Evolutionary conservation across 2,329 filamentous ascomycete species (phyloP).

Genomic region (Fusarium anguioides): DNA sequence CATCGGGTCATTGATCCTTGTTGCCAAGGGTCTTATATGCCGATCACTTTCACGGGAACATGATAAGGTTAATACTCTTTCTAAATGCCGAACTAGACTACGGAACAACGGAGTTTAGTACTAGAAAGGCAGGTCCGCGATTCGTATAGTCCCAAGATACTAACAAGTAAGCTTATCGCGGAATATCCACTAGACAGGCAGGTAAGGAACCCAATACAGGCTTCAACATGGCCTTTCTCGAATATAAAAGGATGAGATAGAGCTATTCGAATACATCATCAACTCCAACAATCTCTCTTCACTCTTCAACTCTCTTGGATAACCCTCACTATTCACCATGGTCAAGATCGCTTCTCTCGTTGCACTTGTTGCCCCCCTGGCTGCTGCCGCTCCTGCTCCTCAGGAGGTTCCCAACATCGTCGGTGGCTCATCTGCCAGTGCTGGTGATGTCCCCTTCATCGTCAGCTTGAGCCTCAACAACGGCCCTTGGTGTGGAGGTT

Average conservation of each 20-base stretch:
- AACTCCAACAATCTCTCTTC: constrained; percentile 4
- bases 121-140: constrained; percentile 23
- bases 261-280: not conserved
- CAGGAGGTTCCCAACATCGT: constrained; percentile 38
- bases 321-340: constrained; percentile 11
- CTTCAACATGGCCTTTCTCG: not conserved
- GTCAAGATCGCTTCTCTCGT: constrained; percentile 26
- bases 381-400: constrained; percentile 14
- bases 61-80: constrained; percentile 26
- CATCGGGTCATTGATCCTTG: constrained; percentile 22
- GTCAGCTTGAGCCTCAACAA: constrained; percentile 38
- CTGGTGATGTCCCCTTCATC: constrained; percentile 49
- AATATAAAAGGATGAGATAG: constrained; percentile 12
- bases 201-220: not conserved
- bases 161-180: constrained; percentile 20
- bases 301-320: constrained; percentile 25
- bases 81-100: constrained; percentile 21
- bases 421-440: constrained; percentile 38
- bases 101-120: constrained; percentile 20
- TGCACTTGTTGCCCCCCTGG: constrained; percentile 27
- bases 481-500: constrained; percentile 46
- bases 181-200: constrained; percentile 8
- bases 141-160: not conserved
- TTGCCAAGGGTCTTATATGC: constrained; percentile 15
- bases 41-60: constrained; percentile 23